Percentiles rank a stretch among this genome's conserved stretches.
Conservation (phyloP, 2,329 filamentous ascomycete species). For the Colletotrichum liriopes region DNA sequence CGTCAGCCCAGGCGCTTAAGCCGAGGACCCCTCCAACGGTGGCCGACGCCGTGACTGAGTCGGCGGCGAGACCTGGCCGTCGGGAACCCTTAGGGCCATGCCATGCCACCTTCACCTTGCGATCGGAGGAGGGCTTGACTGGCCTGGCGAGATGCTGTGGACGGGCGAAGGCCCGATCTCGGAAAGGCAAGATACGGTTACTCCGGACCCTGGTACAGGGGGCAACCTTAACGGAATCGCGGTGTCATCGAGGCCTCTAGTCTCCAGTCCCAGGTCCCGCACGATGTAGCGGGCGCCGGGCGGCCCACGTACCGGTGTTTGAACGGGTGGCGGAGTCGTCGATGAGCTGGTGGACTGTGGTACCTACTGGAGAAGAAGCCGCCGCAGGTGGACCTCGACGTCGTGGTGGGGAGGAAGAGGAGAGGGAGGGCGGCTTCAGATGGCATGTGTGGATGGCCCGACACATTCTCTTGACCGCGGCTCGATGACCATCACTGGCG, state of each 20-base stretch:
- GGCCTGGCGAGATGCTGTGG: background rate
- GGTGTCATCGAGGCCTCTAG: conserved; percentile 31
- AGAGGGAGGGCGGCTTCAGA: background rate
- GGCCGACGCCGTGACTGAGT: conserved; percentile 11
- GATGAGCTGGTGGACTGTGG: background rate
- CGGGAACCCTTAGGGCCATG: conserved; percentile 14
- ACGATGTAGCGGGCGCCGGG: conserved; percentile 4
- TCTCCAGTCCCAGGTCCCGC: background rate
- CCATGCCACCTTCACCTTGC: no score
- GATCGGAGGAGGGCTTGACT: background rate
- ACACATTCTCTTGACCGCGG: background rate
- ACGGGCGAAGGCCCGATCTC: conserved; percentile 19
- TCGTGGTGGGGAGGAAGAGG: background rate
- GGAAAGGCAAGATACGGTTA: conserved; percentile 42
- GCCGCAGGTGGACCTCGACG: background rate
- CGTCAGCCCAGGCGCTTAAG: conserved; percentile 14
- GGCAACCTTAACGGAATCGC: conserved; percentile 31
- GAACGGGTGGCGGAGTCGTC: conserved; percentile 29
- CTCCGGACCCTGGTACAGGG: conserved; percentile 31
- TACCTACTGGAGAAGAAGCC: conserved; percentile 1
- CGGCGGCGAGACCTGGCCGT: conserved; percentile 19
- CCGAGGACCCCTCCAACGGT: conserved; percentile 10
- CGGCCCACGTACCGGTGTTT: conserved; percentile 25
- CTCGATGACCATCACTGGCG: background rate
- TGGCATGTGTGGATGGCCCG: conserved; percentile 12